phyloP scores from a whole-genome alignment of 768 basidiomycete species.

The Mycena rosella region DNA sequence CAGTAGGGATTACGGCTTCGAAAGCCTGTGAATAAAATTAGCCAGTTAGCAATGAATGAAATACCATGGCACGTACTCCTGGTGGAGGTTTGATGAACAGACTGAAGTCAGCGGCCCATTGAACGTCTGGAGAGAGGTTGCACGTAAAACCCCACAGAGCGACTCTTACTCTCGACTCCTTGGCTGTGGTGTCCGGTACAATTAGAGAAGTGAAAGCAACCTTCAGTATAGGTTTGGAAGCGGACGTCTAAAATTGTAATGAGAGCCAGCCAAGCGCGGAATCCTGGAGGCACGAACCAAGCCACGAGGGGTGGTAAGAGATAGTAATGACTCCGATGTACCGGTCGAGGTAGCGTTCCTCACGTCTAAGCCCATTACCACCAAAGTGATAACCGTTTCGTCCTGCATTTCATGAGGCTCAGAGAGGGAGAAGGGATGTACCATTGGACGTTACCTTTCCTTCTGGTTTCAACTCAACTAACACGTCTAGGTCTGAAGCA shows the following conservation, averaged over 20 bases:
- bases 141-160: constrained; percentile 74
- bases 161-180: constrained; percentile 82
- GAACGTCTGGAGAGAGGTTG: constrained; percentile 70
- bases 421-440: background rate
- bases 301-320: constrained; percentile 66
- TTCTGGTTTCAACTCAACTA: constrained; percentile 77
- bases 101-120: constrained; percentile 72
- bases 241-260: constrained; percentile 51
- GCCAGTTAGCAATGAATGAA: background rate
- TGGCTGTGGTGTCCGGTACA: constrained; percentile 71
- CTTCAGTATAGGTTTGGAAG: constrained; percentile 67
- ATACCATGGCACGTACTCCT: constrained; percentile 69
- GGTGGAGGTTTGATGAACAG: constrained; percentile 86
- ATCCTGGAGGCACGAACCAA: constrained; percentile 59
- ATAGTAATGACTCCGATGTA: constrained; percentile 58
- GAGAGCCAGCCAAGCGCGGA: constrained; percentile 14
- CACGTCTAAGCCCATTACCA: constrained; percentile 71
- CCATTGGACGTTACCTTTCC: constrained; percentile 68
- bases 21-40: constrained; percentile 68
- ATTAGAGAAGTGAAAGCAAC: constrained; percentile 75
- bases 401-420: constrained; percentile 59
- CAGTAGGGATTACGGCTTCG: constrained; percentile 92
- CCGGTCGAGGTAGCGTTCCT: constrained; percentile 59
- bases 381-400: constrained; percentile 75
- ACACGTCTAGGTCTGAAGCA: constrained; percentile 71